A percentile compares a stretch with the other conserved stretches of the same genome.
These are phyloP conservation scores for Begonia loranthoides DNA, from an alignment of 306 rosid genomes.

Conservation along the genomic window DNA sequence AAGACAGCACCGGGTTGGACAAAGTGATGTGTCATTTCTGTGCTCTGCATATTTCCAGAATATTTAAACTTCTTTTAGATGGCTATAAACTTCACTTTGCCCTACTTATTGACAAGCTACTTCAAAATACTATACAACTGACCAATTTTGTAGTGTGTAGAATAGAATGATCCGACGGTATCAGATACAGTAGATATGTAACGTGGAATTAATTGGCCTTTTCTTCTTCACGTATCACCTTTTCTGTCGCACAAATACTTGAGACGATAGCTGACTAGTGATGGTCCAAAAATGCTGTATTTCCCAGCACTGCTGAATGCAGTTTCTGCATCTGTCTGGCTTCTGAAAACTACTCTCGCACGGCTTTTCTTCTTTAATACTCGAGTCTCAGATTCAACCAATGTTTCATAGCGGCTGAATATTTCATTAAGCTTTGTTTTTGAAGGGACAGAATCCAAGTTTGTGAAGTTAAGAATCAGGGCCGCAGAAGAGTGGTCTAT, in stretches of 20 bases:
- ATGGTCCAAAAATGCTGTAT: constrained; percentile 66
- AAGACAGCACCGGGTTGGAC: too few relatives aligned
- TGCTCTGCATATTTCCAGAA: too few relatives aligned
- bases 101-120: constrained; percentile 23
- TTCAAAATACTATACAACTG: too few relatives aligned
- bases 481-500: constrained; percentile 39
- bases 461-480: constrained; percentile 51
- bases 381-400: constrained; percentile 55
- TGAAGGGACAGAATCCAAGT: constrained; percentile 47
- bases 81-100: background rate
- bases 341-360: constrained; percentile 58
- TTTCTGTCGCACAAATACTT: constrained; percentile 33
- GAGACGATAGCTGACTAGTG: constrained; percentile 70
- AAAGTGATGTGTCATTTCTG: too few relatives aligned
- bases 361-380: constrained; percentile 44
- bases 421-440: constrained; percentile 39
- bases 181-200: too few relatives aligned
- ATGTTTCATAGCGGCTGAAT: constrained; percentile 40
- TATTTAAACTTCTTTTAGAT: too few relatives aligned
- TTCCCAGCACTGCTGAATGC: constrained; percentile 88
- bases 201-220: constrained; percentile 14
- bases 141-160: too few relatives aligned
- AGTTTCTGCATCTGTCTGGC: constrained; percentile 44
- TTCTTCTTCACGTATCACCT: constrained; percentile 11
- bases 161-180: too few relatives aligned